phyloP scores from a whole-genome alignment of 148 eudicot species.

The Diospyros kaki region DNA sequence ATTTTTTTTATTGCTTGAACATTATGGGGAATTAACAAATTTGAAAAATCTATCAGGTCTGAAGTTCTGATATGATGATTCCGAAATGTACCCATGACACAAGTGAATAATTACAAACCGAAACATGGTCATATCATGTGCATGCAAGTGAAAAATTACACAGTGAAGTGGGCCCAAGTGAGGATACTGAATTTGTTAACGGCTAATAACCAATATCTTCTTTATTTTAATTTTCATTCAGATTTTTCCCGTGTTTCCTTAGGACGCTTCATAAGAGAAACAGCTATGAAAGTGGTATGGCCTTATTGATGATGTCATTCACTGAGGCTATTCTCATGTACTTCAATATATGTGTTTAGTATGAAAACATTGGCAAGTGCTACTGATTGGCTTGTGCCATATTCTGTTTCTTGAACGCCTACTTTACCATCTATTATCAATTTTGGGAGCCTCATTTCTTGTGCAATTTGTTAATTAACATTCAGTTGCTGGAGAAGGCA shows the following conservation, averaged over 20 bases:
- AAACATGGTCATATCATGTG: background rate
- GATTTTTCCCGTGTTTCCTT: too few relatives aligned
- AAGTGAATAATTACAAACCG: too few relatives aligned
- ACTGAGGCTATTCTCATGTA: background rate
- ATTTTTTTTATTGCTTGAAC: background rate
- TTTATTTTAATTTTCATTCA: background rate
- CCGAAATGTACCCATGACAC: background rate
- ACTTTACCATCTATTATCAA: background rate
- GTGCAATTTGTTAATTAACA: conserved; percentile 10
- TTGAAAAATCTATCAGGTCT: conserved; percentile 1
- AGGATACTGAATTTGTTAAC: background rate
- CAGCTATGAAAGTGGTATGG: background rate
- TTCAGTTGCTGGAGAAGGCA: conserved; percentile 71
- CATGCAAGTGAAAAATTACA: background rate
- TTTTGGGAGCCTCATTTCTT: background rate
- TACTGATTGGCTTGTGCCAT: background rate
- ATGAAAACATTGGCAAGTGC: background rate
- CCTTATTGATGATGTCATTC: background rate
- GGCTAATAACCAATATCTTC: background rate
- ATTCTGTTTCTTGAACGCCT: background rate
- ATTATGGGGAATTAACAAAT: background rate
- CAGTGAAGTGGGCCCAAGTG: background rate
- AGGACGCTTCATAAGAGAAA: background rate
- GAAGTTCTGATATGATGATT: background rate
- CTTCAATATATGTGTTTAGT: background rate